These are phyloP conservation scores for Dioszegia crocea DNA, from an alignment of 768 basidiomycete species.

Conservation along the genomic window DNA sequence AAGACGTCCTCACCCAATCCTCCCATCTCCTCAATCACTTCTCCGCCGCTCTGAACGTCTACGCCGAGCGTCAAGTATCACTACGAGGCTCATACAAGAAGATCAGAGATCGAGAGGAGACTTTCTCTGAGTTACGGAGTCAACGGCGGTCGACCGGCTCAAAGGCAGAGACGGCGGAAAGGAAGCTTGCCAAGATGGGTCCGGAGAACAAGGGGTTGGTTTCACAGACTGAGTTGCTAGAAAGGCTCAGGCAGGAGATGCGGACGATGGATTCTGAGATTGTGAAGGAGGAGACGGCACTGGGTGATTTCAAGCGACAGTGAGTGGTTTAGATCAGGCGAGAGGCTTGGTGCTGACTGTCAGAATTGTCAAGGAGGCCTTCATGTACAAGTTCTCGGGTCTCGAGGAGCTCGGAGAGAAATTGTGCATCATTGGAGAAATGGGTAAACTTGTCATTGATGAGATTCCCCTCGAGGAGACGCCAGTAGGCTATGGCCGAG, in stretches of 20 bases:
- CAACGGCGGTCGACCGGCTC: conserved; percentile 62
- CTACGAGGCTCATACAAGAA: conserved; percentile 72
- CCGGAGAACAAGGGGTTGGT: conserved; percentile 79
- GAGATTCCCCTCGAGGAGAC: conserved; percentile 78
- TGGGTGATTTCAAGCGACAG: conserved; percentile 77
- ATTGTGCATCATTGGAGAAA: conserved; percentile 59
- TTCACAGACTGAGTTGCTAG: conserved; percentile 68
- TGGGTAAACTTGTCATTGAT: conserved; percentile 57
- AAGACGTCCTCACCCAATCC: conserved; percentile 68
- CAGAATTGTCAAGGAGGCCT: conserved; percentile 60
- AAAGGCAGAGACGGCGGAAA: conserved; percentile 78
- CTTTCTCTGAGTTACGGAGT: conserved; percentile 69
- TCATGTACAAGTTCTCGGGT: conserved; percentile 83
- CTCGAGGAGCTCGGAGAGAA: conserved; percentile 79
- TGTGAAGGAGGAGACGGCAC: conserved; percentile 69
- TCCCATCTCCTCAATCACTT: conserved; percentile 65
- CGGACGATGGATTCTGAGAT: conserved; percentile 71
- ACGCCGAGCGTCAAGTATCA: conserved; percentile 65
- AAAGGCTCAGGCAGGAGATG: conserved; percentile 71
- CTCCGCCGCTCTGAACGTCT: conserved; percentile 63
- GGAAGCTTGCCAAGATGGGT: conserved; percentile 83
- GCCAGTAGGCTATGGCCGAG: conserved; percentile 70
- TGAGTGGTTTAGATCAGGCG: conserved; percentile 10
- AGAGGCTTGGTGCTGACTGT: conserved; percentile 1
- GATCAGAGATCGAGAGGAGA: conserved; percentile 78